These are phyloP conservation scores for Aspergillus leporis DNA, from an alignment of 495 filamentous ascomycete species.

Conservation along the genomic window DNA sequence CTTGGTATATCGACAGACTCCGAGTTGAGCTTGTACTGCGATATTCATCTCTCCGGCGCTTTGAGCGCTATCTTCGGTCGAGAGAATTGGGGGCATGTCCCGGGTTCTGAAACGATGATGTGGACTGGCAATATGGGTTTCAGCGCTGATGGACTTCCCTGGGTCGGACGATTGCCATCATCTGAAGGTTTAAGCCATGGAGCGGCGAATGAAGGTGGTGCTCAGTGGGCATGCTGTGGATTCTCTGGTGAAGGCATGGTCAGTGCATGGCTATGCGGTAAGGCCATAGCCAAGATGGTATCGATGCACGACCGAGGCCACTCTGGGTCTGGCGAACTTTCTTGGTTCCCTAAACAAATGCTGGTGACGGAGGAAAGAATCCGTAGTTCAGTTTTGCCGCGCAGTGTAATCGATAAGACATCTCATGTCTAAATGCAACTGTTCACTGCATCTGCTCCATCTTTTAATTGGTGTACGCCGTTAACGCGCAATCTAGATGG, in stretches of 20 bases:
- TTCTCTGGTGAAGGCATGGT: constrained; percentile 85
- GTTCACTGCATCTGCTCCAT: background rate
- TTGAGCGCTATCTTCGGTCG: constrained; percentile 31
- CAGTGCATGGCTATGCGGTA: constrained; percentile 66
- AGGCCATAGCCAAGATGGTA: constrained; percentile 66
- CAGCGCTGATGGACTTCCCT: constrained; percentile 66
- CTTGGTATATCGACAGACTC: constrained; percentile 32
- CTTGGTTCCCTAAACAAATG: constrained; percentile 49
- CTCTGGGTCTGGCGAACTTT: constrained; percentile 22
- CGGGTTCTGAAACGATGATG: constrained; percentile 54
- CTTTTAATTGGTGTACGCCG: background rate
- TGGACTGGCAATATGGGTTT: constrained; percentile 90
- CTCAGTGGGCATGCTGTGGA: constrained; percentile 59
- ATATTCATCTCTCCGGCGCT: constrained; percentile 35
- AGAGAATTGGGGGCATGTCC: constrained; percentile 33
- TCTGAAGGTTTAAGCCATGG: constrained; percentile 36
- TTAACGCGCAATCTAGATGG: no score
- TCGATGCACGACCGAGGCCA: constrained; percentile 32
- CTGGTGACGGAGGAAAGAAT: constrained; percentile 43
- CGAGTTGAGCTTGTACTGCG: constrained; percentile 32
- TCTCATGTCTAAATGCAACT: background rate
- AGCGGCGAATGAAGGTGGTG: constrained; percentile 30
- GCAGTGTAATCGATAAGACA: constrained; percentile 4
- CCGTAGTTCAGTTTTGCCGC: constrained; percentile 24
- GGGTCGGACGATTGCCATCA: constrained; percentile 67